These are phyloP conservation scores for Mycena venus DNA, from an alignment of 768 basidiomycete species.

Conservation along the genomic window DNA sequence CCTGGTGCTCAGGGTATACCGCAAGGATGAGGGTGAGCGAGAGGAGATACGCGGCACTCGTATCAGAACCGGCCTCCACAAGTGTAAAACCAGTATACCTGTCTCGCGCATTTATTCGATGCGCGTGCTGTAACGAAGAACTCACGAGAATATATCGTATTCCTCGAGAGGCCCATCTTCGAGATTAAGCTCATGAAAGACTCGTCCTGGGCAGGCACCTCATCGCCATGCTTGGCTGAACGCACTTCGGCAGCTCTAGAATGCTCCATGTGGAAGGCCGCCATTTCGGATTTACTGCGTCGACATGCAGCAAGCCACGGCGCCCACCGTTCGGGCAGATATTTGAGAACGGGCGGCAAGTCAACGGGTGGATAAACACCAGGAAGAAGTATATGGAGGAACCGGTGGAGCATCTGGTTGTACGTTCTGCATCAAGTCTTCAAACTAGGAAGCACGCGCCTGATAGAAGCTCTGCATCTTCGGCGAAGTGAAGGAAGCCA, in stretches of 20 bases:
- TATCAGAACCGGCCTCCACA: conserved; percentile 33
- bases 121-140: background rate
- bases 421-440: background rate
- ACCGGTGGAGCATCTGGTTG: conserved; percentile 8
- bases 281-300: conserved; percentile 7
- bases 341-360: background rate
- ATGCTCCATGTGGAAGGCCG: background rate
- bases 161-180: conserved; percentile 1
- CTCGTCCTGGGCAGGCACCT: background rate
- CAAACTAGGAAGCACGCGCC: background rate
- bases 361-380: conserved; percentile 3
- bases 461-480: background rate
- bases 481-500: background rate
- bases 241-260: background rate
- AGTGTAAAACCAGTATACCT: conserved; percentile 20
- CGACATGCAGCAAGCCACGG: conserved; percentile 9
- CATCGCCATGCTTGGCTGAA: background rate
- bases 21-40: conserved; percentile 26
- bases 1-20: conserved; percentile 39
- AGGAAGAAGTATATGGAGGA: conserved; percentile 4
- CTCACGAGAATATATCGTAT: background rate
- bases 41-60: conserved; percentile 26
- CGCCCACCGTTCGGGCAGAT: conserved; percentile 1
- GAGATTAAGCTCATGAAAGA: conserved; percentile 5
- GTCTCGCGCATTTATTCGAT: background rate